A percentile compares a stretch with the other conserved stretches of the same genome.
Evolutionary conservation across 345 rosid genomes (phyloP).

Genomic region (Salix viminalis): DNA sequence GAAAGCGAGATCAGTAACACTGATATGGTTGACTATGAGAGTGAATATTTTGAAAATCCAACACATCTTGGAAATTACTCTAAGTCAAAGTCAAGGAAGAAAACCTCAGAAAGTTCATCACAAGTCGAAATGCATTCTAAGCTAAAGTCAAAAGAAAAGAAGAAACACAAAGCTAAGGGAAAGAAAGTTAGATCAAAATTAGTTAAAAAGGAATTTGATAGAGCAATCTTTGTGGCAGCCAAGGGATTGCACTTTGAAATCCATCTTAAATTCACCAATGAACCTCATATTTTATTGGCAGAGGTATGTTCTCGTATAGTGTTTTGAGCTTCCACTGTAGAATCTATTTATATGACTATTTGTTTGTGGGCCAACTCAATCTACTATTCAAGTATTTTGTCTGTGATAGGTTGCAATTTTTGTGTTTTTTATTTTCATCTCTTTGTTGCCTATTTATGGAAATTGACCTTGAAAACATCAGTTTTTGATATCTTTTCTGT

Average conservation of each 20-base stretch:
- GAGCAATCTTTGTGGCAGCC: slow-evolving; percentile 41
- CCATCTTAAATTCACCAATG: slow-evolving; percentile 61
- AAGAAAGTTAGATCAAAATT: slow-evolving; percentile 29
- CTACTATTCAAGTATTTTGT: neutral
- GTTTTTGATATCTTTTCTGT: neutral
- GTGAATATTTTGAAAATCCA: slow-evolving; percentile 10
- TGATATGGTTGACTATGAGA: slow-evolving; percentile 23
- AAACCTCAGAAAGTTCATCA: slow-evolving; percentile 1
- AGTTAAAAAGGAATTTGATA: slow-evolving; percentile 29
- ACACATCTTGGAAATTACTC: slow-evolving; percentile 6
- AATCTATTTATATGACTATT: neutral
- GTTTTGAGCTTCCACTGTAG: neutral
- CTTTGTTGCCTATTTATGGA: neutral
- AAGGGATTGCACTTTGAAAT: slow-evolving; percentile 54
- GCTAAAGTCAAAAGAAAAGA: slow-evolving; percentile 10
- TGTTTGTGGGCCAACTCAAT: neutral
- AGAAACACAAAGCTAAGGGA: slow-evolving; percentile 26
- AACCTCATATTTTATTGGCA: slow-evolving; percentile 79
- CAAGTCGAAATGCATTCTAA: slow-evolving; percentile 1
- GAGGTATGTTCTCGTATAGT: slow-evolving; percentile 51
- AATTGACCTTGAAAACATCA: neutral
- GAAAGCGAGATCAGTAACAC: slow-evolving; percentile 35
- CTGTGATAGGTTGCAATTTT: neutral
- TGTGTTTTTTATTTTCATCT: neutral
- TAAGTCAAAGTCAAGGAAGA: slow-evolving; percentile 24